Evolutionary conservation across 257 asterid species (phyloP), one percentile per base, ranked within the genome.

Genomic region (Petunia axillaris): DNA sequence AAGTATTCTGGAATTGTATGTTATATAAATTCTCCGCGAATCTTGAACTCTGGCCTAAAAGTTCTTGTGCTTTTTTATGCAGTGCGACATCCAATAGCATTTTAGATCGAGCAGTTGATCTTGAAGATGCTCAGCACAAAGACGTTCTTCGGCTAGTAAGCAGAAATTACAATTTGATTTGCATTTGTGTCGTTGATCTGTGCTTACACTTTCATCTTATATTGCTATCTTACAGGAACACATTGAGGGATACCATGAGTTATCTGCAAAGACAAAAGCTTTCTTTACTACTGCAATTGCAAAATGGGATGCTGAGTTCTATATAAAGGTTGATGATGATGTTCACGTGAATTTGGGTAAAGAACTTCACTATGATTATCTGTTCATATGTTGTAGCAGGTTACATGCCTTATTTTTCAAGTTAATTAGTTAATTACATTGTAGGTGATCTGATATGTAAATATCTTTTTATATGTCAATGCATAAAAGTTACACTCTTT

Each of bases 341-440:
- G 96, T 93, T 80, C 98, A 93, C 74, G 98, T 92, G 66, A 93
- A 93, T 83, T 89, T 92, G 53, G 97, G 98, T 93, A 88, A 1
- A 14, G 25, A 25, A 25, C 25, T 8, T 2, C 7, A 40, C 52
- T 59, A 71, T 76, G 44, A 3, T 40, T 25, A 70, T 7, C 55
- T 13, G 46, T 54, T 52, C 36, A 5, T 36, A 50, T 43, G 10
- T 1, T 53, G 2, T 70, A 7, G 16, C 62, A 40, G 39, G 6
- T 2, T 58, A 15, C 4, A 59, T 38, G 35, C 37, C 43, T 0
- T 53, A 1, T 14, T 11, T 53, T 53, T 53, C 58, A 52, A 25
- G 37, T 7, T 2, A 64, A 38, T 65, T 10, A 55, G 6, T 10
- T 38, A 36, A 9, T 52, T 14, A 43, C 73, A 10, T 38, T 10